Base-by-base conservation (phyloP, 1,139 yeast species). In the Lodderomyces oxycetoniae region DNA sequence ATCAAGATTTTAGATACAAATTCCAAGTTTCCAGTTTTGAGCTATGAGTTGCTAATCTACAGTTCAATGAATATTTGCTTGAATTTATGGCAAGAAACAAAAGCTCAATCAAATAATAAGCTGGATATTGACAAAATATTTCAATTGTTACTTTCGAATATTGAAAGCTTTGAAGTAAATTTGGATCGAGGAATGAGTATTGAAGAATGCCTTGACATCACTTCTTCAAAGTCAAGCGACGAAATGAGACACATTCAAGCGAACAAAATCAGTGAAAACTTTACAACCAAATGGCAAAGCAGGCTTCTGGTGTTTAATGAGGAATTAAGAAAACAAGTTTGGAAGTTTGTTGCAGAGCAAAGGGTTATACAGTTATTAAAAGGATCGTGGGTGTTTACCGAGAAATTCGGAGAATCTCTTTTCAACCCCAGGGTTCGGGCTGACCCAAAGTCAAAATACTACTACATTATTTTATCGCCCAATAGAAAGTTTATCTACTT, bases 331-430 rank as follows among this genome's bases (percentile, higher is more conserved):
- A 58, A 60, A 12, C 91, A 86, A 50, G 86, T 83, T 0, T 63
- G 71, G 44, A 83, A 80, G 34, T 84, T 83, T 52, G 89, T 86
- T n/a, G 70, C 75, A 40, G 91, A 83, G 51, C 94, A 85, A 56
- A 67, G 94, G 45, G 77, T 82, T 30, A 61, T 82, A 36, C 79
- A 79, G 48, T 58, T 87, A 34, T 74, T 86, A 28, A 77, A 75
- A 46, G 95, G 96, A 3, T 74, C 86, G 2, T 86, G 95, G 95
- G 91, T 84, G n/a, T 79, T 67, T 48, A 71, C 81, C 3, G 83
- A 78, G 35, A 61, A 68, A 35, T 87, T 87, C 31, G 67, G 78
- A 2, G 77, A 73, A 37, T 47, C 46, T 21, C 43, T 66, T 29
- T 52, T 63, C 16, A 12, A 12, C 7, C 49, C 44, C 40, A 48